Conservation (phyloP, 306 rosid genomes). For the Dicorynia guianensis region DNA sequence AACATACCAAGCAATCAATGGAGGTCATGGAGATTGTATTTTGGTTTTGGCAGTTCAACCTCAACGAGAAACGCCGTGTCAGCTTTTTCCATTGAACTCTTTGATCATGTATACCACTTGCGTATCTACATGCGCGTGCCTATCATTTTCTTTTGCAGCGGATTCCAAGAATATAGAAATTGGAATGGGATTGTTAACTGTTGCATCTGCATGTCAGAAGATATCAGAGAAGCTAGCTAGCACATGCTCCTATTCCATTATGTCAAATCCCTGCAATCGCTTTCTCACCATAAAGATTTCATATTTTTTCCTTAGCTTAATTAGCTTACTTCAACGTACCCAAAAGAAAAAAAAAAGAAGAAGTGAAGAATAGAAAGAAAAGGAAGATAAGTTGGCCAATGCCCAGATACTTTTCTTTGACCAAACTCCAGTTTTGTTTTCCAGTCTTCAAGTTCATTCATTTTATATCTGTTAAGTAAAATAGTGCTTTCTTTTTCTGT, state of each 20-base stretch:
- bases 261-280: slow-evolving; percentile 48
- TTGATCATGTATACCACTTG: too few species aligned
- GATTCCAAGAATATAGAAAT: slow-evolving; percentile 48
- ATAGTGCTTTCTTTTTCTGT: too few species aligned
- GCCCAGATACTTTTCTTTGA: background rate
- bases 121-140: background rate
- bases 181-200: slow-evolving; percentile 26
- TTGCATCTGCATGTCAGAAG: slow-evolving; percentile 50
- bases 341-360: too few species aligned
- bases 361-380: too few species aligned
- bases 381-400: background rate
- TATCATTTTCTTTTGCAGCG: slow-evolving; percentile 39
- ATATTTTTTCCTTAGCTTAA: background rate
- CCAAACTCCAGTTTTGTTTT: background rate
- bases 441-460: background rate
- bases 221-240: slow-evolving; percentile 52
- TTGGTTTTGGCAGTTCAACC: slow-evolving; percentile 4
- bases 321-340: background rate
- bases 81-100: slow-evolving; percentile 33
- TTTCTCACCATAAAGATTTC: slow-evolving; percentile 27
- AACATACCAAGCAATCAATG: background rate
- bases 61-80: slow-evolving; percentile 39
- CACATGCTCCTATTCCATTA: slow-evolving; percentile 46
- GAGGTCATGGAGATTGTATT: background rate
- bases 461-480: background rate